Evolutionary conservation across 148 eudicot genomes (phyloP).

Genomic region (Diospyros kaki): DNA sequence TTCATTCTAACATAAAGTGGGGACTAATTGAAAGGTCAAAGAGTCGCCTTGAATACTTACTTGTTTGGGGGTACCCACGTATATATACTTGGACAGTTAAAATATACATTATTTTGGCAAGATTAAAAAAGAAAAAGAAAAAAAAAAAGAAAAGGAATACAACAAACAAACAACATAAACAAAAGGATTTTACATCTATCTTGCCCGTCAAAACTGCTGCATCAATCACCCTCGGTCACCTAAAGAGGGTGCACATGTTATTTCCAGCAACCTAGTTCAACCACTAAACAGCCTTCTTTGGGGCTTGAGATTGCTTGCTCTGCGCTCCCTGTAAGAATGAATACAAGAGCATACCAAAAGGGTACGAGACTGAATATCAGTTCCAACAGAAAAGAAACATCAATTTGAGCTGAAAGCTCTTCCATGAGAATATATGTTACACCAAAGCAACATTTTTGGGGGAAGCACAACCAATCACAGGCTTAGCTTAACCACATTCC

Average conservation of each 20-base stretch:
- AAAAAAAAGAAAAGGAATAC: background rate
- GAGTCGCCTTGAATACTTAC: too few species aligned
- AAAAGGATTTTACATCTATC: background rate
- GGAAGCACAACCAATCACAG: too few species aligned
- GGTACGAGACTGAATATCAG: too few species aligned
- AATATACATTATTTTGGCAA: background rate
- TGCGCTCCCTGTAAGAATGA: constrained; percentile 19
- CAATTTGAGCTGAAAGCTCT: background rate
- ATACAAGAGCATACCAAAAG: constrained; percentile 9
- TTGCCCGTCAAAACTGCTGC: background rate
- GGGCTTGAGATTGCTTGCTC: constrained; percentile 11
- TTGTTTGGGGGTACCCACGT: too few species aligned
- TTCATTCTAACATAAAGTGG: too few species aligned
- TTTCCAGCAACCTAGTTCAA: background rate
- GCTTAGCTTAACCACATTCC: too few species aligned
- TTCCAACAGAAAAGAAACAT: background rate
- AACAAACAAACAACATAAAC: background rate
- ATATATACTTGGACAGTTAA: background rate
- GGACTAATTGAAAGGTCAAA: too few species aligned
- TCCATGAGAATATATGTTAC: background rate
- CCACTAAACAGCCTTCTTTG: constrained; percentile 7
- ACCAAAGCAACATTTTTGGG: background rate
- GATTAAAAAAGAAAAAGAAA: background rate
- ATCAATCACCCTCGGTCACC: constrained; percentile 1
- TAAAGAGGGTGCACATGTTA: background rate